Percentiles rank a stretch among this genome's conserved stretches.
Conservation (phyloP, 2,329 filamentous ascomycete genomes). For the Fusarium nelsonii region DNA sequence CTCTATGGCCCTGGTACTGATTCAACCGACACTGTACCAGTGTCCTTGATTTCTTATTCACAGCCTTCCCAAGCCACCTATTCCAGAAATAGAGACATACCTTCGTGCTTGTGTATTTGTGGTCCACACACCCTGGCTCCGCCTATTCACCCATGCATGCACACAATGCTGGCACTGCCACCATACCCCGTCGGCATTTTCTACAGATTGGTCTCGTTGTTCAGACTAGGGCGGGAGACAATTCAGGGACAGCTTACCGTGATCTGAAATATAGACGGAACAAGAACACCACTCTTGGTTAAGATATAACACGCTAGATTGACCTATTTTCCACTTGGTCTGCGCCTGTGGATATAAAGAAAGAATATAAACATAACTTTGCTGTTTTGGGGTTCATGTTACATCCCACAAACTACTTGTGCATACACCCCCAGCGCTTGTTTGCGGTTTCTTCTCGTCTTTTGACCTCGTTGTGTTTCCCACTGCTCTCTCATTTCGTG, state of each 20-base stretch:
- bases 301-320: constrained; percentile 28
- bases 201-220: constrained; percentile 15
- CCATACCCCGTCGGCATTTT: constrained; percentile 36
- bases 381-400: constrained; percentile 2
- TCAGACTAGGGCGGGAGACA: constrained; percentile 12
- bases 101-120: constrained; percentile 9
- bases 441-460: constrained; percentile 9
- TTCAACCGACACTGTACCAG: constrained; percentile 4
- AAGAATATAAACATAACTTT: constrained; percentile 30
- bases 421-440: constrained; percentile 7
- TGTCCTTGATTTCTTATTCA: constrained; percentile 3
- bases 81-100: constrained; percentile 5
- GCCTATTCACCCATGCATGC: constrained; percentile 30
- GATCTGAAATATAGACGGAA: constrained; percentile 1
- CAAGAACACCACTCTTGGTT: constrained; percentile 2
- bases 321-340: constrained; percentile 18
- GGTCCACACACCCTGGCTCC: constrained; percentile 40
- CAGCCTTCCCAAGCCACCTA: constrained; percentile 13
- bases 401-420: constrained; percentile 25
- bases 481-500: not conserved
- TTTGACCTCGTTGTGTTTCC: constrained; percentile 13
- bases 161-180: constrained; percentile 41
- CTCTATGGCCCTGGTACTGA: not conserved
- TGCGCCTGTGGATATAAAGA: constrained; percentile 28
- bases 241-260: not conserved